Base-by-base conservation (phyloP, 2,329 filamentous ascomycete genomes). In the Allantophomopsis lycopodina region DNA sequence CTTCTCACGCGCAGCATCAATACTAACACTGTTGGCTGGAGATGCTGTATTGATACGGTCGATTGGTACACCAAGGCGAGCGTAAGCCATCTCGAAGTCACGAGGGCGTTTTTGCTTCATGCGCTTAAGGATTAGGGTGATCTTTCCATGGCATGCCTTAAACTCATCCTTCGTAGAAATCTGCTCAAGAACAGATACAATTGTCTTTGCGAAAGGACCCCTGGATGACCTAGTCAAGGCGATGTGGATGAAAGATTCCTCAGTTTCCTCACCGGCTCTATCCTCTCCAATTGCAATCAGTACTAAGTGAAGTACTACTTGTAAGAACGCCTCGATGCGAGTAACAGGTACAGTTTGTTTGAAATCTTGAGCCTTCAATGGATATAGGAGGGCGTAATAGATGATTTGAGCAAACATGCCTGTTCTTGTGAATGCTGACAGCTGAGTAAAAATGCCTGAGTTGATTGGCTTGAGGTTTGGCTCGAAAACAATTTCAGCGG, bases 201-300 rank as follows among this genome's bases (percentile, higher is more conserved):
- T 80, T 0, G 77, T 80, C 53, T 70, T 75, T 15, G 71, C 65
- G 42, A 76, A 75, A 54, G 75, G 78, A 52, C 71, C 73, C 38
- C 72, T 69, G 10, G 75, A 79, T 36, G 67, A 61, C 44, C 72
- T 76, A 4, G 69, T 76, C 32, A 94, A 67, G 1, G 85, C 76
- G 44, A 79, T 75, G 16, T 73, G 68, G 18, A 86, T 71, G 53
- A 94, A 94, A 0, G 86, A 93, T 4, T 65, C 63, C 37, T 60
- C 59, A 11, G 61, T 60, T 28, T 68, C 64, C 44, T 79, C 71
- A 41, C 68, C 64, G 12, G 71, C 66, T 50, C 73, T 68, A 52
- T 96, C 91, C 60, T 96, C 91, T 3, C 83, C 65, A 33, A 94
- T 79, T 12, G 88, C 88, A 38, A 95, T 76, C 32, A 96, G 72